Conservation (phyloP, 164 flowering plant genomes). For the Magnolia officinalis region DNA sequence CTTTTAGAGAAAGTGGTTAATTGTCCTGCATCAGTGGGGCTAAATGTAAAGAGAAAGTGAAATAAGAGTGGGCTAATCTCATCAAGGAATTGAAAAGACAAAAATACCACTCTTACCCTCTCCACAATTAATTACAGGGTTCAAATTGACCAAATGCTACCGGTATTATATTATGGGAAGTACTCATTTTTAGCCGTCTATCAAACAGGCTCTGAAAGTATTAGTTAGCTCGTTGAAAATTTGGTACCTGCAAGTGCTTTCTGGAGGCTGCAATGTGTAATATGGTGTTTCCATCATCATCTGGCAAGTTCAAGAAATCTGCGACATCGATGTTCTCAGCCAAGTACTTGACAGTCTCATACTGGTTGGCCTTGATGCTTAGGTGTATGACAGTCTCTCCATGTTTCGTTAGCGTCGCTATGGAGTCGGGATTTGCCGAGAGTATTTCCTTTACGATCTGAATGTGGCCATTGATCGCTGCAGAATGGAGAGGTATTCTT, state of each 20-base stretch:
- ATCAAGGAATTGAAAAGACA: no score
- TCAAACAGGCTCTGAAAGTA: no score
- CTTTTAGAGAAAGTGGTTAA: no score
- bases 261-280: not conserved
- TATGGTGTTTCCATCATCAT: not conserved
- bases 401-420: not conserved
- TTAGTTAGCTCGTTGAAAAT: not conserved
- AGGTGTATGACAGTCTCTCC: constrained; percentile 3
- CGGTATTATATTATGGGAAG: no score
- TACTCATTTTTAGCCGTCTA: not conserved
- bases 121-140: no score
- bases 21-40: no score
- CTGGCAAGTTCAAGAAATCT: not conserved
- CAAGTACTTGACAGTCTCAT: not conserved
- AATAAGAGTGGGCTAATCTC: no score
- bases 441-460: not conserved
- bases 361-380: not conserved
- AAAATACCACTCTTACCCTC: no score
- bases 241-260: not conserved
- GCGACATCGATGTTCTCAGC: not conserved
- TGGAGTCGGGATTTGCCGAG: not conserved
- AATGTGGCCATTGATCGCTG: not conserved
- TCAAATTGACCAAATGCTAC: no score
- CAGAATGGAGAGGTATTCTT: not conserved
- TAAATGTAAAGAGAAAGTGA: no score